Base-by-base conservation (phyloP, 805 yeast genomes). In the Yarrowia phangngaensis region DNA sequence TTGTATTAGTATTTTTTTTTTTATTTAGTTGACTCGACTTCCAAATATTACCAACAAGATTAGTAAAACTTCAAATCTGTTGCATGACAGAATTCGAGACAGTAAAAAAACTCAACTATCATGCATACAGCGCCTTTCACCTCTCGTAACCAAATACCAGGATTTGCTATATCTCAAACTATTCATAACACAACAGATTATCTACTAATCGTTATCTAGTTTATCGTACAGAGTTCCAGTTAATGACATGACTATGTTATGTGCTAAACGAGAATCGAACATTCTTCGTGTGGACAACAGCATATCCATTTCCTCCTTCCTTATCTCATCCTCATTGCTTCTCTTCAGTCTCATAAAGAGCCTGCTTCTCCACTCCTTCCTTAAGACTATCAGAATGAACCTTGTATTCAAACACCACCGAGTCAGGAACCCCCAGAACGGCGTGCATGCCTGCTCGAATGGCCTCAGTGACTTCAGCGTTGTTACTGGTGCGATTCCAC, bases 401-500 rank as follows among this genome's bases (percentile, higher is more conserved):
- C 45, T 58, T 60, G 55, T 63, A 63, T 36, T 57, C 60, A 22
- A 60, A 36, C n/a, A 35, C 32, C 6, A 49, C 48, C 24, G 48
- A 54, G 12, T 47, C 52, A 2, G 52, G 47, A 14, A 54, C 50
- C 8, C 51, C 53, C 27, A 60, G 38, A 4, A 56, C 52, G 11
- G 41, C 40, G 34, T 50, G 36, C 30, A 61, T 35, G 2, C 55
- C 59, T 15, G 52, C 57, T 31, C 54, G 50, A 20, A 63, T 53
- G 35, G 55, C 51, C 23, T 50, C 51, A 16, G 53, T 56, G 20
- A 55, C 51, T 13, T 41, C 49, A 56, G 75, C 74, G 40, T 60
- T 54, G 29, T 51, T 50, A 8, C 60, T 60, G 5, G 53, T 53
- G 15, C 74, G 70, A 63, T 79, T 80, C 87, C 87, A 80, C 40